Percentiles rank a stretch among this genome's conserved stretches.
Conservation (phyloP, 2,329 filamentous ascomycete species). For the Bipolaris victoriae region DNA sequence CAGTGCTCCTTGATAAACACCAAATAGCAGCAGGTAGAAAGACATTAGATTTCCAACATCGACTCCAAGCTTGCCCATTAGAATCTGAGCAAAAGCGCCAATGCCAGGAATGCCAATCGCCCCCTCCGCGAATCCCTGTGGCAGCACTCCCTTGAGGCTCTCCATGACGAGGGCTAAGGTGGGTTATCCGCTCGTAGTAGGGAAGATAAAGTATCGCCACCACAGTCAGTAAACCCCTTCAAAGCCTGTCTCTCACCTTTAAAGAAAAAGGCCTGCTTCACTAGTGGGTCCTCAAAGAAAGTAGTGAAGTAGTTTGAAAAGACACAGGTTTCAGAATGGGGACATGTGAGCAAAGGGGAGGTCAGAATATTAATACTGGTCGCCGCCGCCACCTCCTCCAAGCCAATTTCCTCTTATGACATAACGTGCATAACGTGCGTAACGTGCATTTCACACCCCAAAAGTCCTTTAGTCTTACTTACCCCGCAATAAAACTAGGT, state of each 20-base stretch:
- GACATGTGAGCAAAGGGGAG: neutral
- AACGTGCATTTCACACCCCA: neutral
- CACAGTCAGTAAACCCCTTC: no score
- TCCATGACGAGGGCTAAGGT: constrained; percentile 1
- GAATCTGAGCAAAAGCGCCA: constrained; percentile 8
- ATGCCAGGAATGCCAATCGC: constrained; percentile 6
- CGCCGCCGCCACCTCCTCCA: neutral
- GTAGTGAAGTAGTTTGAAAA: neutral
- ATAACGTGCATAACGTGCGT: neutral
- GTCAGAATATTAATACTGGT: neutral
- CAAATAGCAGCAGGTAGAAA: constrained; percentile 53
- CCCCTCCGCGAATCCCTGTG: constrained; percentile 8
- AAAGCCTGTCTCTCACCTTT: neutral
- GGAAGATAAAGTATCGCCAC: neutral
- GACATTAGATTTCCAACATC: constrained; percentile 56
- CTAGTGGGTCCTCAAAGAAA: neutral
- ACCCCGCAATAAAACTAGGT: neutral
- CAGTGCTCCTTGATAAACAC: constrained; percentile 45
- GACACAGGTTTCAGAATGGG: neutral
- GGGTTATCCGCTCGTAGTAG: neutral
- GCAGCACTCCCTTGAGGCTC: neutral
- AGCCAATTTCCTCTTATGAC: no score
- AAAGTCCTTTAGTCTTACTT: neutral
- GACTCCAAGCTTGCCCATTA: constrained; percentile 46
- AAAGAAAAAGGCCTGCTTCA: neutral